These are phyloP conservation scores for Magnaporthiopsis incrustans DNA, from an alignment of 2,329 filamentous ascomycete genomes.

Conservation along the genomic window DNA sequence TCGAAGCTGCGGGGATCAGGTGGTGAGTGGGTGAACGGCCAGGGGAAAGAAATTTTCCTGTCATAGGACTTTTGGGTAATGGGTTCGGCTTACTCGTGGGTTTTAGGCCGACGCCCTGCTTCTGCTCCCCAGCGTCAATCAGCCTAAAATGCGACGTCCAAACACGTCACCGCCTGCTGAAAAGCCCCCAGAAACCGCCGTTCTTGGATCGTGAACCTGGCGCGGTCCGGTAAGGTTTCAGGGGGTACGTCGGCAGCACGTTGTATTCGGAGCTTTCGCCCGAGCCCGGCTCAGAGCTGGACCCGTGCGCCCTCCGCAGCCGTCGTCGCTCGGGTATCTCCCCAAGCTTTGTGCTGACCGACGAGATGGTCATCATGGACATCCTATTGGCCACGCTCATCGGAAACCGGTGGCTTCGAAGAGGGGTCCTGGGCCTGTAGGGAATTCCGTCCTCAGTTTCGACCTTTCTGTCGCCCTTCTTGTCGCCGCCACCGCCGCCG, in stretches of 20 bases:
- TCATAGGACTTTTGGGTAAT: neutral
- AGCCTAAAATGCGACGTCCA: neutral
- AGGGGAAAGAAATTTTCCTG: neutral
- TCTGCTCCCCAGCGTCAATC: neutral
- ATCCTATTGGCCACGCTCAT: conserved; percentile 16
- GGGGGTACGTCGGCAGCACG: conserved; percentile 22
- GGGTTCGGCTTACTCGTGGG: neutral
- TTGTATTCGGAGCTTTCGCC: conserved; percentile 18
- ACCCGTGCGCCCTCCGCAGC: conserved; percentile 11
- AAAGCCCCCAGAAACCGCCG: conserved; percentile 21
- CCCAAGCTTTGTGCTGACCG: conserved; percentile 26
- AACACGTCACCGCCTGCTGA: conserved; percentile 13
- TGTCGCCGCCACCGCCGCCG: neutral
- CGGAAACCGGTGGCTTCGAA: neutral
- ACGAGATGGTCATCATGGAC: conserved; percentile 23
- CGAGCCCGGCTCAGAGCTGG: conserved; percentile 11
- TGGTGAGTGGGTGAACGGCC: neutral
- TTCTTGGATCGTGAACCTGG: conserved; percentile 15
- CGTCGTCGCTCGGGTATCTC: conserved; percentile 25
- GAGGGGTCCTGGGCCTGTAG: neutral
- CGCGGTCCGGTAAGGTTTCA: conserved; percentile 19
- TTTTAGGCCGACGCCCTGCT: neutral
- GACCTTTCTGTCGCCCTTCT: neutral
- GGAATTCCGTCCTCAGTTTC: neutral
- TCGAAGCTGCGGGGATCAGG: neutral